phyloP scores from a whole-genome alignment of 2,329 filamentous ascomycete genomes.

The Diplodia intermedia region DNA sequence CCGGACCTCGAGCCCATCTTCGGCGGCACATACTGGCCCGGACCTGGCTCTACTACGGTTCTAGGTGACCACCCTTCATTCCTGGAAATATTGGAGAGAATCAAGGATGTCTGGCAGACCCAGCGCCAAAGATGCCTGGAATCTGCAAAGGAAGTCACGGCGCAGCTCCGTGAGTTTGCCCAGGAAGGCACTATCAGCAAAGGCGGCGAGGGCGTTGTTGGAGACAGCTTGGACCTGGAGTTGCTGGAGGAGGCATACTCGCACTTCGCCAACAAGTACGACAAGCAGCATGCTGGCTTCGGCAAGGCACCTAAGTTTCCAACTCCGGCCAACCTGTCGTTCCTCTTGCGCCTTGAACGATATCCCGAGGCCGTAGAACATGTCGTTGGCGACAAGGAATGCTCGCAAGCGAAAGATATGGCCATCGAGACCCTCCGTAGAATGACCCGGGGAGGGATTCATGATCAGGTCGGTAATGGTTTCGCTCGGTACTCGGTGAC shows the following conservation, averaged over 20 bases:
- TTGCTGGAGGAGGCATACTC: conserved; percentile 88
- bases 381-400: conserved; percentile 85
- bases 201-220: conserved; percentile 50
- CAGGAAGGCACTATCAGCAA: conserved; percentile 76
- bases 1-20: conserved; percentile 93
- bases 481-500: conserved; percentile 90
- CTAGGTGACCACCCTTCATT: conserved; percentile 71
- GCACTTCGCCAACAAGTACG: conserved; percentile 81
- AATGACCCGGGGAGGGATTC: conserved; percentile 75
- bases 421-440: conserved; percentile 78
- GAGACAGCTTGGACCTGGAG: conserved; percentile 82
- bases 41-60: conserved; percentile 66
- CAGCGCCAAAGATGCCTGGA: conserved; percentile 83
- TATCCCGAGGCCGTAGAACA: conserved; percentile 78
- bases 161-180: conserved; percentile 83
- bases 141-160: conserved; percentile 81
- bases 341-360: conserved; percentile 75
- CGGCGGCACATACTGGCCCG: conserved; percentile 95
- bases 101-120: conserved; percentile 76
- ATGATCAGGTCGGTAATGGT: conserved; percentile 78
- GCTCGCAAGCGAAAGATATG: conserved; percentile 76
- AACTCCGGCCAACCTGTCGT: conserved; percentile 82
- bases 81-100: conserved; percentile 80
- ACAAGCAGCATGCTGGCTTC: conserved; percentile 81
- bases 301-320: conserved; percentile 80